A percentile compares a stretch with the other conserved stretches of the same genome.
Evolutionary conservation across 1,284 basidiomycete species (phyloP).

Genomic region (Singerocomus rubriflavus): DNA sequence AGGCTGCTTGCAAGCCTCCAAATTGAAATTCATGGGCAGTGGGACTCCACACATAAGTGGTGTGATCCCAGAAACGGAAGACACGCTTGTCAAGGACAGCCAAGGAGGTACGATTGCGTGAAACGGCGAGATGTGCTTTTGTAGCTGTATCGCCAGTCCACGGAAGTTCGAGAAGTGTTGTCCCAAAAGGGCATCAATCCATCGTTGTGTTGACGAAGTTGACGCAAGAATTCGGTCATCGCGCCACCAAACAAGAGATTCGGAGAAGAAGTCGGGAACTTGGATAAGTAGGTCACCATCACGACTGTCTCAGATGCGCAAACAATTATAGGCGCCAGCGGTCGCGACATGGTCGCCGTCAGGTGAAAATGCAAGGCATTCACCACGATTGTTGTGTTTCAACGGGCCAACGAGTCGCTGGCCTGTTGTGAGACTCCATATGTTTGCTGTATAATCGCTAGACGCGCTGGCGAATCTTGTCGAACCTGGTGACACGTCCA

Average conservation of each 20-base stretch:
- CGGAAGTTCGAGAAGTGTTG: constrained; percentile 13
- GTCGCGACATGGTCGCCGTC: constrained; percentile 22
- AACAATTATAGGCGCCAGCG: constrained; percentile 9
- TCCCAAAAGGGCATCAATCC: constrained; percentile 11
- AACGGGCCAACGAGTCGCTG: constrained; percentile 19
- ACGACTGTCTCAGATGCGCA: constrained; percentile 18
- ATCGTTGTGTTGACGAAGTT: constrained; percentile 10
- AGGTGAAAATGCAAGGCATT: constrained; percentile 19
- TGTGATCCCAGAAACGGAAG: constrained; percentile 14
- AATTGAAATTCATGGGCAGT: constrained; percentile 8
- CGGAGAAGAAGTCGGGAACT: constrained; percentile 9
- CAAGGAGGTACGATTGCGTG: constrained; percentile 7
- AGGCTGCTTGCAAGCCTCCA: constrained; percentile 6
- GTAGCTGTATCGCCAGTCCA: background rate
- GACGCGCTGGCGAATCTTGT: constrained; percentile 16
- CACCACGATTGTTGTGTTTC: constrained; percentile 14
- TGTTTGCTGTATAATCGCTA: constrained; percentile 6
- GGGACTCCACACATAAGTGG: constrained; percentile 3
- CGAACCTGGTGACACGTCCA: constrained; percentile 20
- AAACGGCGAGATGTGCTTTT: constrained; percentile 11
- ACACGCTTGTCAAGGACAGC: constrained; percentile 3
- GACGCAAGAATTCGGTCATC: constrained; percentile 19
- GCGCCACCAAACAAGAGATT: constrained; percentile 20
- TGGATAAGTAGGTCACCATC: constrained; percentile 12
- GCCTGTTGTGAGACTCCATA: constrained; percentile 19